Conservation (phyloP, 768 basidiomycete genomes). For the Rossbeevera mucosa region DNA sequence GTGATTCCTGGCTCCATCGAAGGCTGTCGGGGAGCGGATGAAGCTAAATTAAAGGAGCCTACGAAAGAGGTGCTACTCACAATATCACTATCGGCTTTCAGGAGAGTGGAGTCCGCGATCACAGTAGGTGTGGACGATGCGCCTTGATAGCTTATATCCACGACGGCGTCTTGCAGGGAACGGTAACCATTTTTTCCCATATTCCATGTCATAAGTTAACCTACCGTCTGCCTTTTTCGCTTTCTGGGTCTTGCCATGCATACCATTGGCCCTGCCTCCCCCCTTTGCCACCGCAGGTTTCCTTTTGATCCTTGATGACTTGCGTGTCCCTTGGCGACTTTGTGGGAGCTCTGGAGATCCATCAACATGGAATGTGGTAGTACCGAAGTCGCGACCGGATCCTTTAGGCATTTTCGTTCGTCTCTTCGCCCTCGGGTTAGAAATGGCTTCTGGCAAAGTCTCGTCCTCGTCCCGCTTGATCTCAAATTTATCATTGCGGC, state of each 20-base stretch:
- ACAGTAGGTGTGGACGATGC: not conserved
- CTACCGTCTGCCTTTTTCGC: slow-evolving; percentile 3
- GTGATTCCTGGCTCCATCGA: not conserved
- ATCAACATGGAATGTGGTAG: slow-evolving; percentile 28
- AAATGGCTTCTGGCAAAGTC: not conserved
- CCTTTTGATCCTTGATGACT: slow-evolving; percentile 16
- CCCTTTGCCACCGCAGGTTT: slow-evolving; percentile 1
- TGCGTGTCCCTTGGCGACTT: slow-evolving; percentile 10
- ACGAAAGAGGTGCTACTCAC: slow-evolving; percentile 9
- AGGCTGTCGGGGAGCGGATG: slow-evolving; percentile 1
- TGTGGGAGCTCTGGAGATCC: slow-evolving; percentile 24
- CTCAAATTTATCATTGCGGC: slow-evolving; percentile 6
- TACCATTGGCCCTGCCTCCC: slow-evolving; percentile 17
- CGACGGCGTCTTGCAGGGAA: not conserved
- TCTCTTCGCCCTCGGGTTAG: slow-evolving; percentile 23
- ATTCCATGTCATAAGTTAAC: not conserved
- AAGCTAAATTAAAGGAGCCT: not conserved
- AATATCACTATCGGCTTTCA: not conserved
- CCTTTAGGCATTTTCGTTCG: slow-evolving; percentile 32
- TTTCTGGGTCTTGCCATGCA: slow-evolving; percentile 23
- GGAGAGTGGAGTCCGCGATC: not conserved
- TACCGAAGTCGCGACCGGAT: slow-evolving; percentile 26
- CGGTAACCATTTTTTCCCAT: not conserved
- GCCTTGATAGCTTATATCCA: not conserved
- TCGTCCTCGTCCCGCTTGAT: not conserved